Evolutionary conservation across 148 eudicot genomes (phyloP).

Genomic region (Euryodendron excelsum): DNA sequence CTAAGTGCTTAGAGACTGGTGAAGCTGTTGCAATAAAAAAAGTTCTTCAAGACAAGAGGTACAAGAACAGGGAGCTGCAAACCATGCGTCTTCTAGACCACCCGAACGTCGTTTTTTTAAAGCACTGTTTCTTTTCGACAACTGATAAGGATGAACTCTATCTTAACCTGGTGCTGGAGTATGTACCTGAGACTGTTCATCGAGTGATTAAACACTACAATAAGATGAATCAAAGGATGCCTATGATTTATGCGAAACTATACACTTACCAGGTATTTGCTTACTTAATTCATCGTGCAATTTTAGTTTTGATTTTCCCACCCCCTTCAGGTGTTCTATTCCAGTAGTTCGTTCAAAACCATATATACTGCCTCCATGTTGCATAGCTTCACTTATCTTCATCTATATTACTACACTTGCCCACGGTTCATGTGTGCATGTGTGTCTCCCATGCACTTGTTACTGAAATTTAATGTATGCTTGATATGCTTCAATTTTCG

Average conservation of each 20-base stretch:
- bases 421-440: background rate
- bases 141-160: conserved; percentile 71
- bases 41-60: conserved; percentile 81
- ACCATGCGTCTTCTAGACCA: conserved; percentile 77
- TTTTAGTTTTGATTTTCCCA: conserved; percentile 1
- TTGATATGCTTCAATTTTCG: background rate
- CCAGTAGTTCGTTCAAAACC: background rate
- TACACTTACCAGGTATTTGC: conserved; percentile 63
- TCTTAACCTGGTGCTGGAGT: conserved; percentile 70
- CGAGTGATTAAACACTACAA: conserved; percentile 68
- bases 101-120: conserved; percentile 64
- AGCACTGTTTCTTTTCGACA: conserved; percentile 84
- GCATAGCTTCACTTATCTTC: background rate
- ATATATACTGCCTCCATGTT: background rate
- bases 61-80: conserved; percentile 85
- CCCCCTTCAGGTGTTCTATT: background rate
- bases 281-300: background rate
- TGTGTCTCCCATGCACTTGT: background rate
- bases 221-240: conserved; percentile 78
- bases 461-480: background rate
- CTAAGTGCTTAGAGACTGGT: conserved; percentile 77
- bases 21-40: conserved; percentile 78
- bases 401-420: background rate
- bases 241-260: conserved; percentile 70
- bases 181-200: conserved; percentile 79